Percentiles rank a stretch among this genome's conserved stretches.
Evolutionary conservation across 176 grass and related monocot species (phyloP).

Genomic region (Eleusine indica): DNA sequence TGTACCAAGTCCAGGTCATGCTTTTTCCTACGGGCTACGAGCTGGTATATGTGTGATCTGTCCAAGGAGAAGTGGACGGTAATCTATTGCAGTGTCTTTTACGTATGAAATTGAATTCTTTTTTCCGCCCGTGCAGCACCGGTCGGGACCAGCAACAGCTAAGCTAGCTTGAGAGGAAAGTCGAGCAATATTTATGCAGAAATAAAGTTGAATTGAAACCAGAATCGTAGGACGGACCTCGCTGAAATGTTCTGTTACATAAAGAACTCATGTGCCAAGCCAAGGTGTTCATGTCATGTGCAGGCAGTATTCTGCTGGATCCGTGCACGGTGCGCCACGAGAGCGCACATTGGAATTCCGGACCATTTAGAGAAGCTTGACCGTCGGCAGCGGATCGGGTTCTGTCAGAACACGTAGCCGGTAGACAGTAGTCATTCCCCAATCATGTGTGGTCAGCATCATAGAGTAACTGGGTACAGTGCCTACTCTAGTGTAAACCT

Average conservation of each 20-base stretch:
- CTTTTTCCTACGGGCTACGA: no score
- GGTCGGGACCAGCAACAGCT: neutral
- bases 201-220: slow-evolving; percentile 8
- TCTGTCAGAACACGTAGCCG: neutral
- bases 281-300: neutral
- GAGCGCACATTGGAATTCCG: slow-evolving; percentile 6
- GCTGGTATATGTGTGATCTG: neutral
- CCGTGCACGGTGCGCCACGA: neutral
- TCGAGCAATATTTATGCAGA: neutral
- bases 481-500: slow-evolving; percentile 17
- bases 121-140: neutral
- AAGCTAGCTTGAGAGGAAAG: neutral
- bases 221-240: neutral
- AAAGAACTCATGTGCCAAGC: neutral
- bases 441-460: slow-evolving; percentile 1
- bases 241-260: neutral
- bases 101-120: neutral
- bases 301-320: neutral
- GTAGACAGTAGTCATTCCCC: neutral
- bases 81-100: neutral
- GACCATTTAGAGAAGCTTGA: neutral
- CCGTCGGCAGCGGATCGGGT: neutral
- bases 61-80: neutral
- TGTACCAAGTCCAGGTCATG: no score
- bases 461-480: neutral